Percentiles rank a stretch among this genome's conserved stretches.
Evolutionary conservation across 805 yeast genomes (phyloP).

Genomic region (Saccharomycopsis sp.): DNA sequence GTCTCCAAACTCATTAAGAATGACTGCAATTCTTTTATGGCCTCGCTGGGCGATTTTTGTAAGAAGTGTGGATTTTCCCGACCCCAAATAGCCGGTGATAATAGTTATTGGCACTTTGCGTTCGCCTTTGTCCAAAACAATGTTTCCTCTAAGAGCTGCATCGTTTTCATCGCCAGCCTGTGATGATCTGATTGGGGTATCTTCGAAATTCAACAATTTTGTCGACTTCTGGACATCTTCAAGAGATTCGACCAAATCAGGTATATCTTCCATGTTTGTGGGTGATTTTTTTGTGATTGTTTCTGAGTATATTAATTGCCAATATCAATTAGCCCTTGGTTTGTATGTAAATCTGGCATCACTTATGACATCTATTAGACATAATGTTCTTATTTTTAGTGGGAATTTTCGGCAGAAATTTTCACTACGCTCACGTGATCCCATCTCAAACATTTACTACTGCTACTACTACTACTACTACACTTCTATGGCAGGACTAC

Average conservation of each 20-base stretch:
- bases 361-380: too few species aligned
- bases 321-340: too few species aligned
- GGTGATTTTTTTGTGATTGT: neutral
- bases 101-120: conserved; percentile 82
- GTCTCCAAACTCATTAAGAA: conserved; percentile 88
- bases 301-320: too few species aligned
- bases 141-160: conserved; percentile 13
- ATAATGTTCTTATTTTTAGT: too few species aligned
- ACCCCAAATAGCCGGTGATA: conserved; percentile 90
- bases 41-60: conserved; percentile 66
- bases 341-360: too few species aligned
- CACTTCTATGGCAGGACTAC: too few species aligned
- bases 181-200: conserved; percentile 3
- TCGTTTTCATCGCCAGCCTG: neutral
- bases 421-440: too few species aligned
- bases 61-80: conserved; percentile 86
- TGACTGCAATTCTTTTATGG: conserved; percentile 77
- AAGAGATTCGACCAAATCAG: conserved; percentile 32
- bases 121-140: neutral
- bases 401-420: too few species aligned
- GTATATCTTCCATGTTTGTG: conserved; percentile 27
- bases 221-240: conserved; percentile 22
- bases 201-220: neutral
- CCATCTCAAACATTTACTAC: too few species aligned
- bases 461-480: too few species aligned